A percentile compares a stretch with the other conserved stretches of the same genome.
These are phyloP conservation scores for Fusarium sulawesiense DNA, from an alignment of 2,329 filamentous ascomycete species.

Conservation along the genomic window DNA sequence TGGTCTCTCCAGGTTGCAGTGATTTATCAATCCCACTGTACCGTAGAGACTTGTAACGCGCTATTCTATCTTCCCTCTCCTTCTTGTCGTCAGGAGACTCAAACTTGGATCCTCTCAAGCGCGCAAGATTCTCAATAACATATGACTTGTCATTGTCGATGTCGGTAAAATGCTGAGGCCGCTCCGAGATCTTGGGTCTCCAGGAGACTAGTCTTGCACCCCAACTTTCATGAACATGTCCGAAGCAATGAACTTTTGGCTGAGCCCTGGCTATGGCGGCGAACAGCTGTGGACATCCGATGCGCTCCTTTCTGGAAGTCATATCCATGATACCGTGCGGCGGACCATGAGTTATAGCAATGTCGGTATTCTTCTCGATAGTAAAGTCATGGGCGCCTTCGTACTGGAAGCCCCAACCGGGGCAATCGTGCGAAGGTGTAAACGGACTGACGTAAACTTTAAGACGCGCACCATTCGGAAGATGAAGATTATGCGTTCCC, in stretches of 20 bases:
- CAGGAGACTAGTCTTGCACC: slow-evolving; percentile 60
- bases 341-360: slow-evolving; percentile 53
- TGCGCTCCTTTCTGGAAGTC: slow-evolving; percentile 43
- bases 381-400: slow-evolving; percentile 41
- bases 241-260: slow-evolving; percentile 53
- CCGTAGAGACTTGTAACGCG: slow-evolving; percentile 1
- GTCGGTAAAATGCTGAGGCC: slow-evolving; percentile 58
- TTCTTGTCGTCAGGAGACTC: background rate
- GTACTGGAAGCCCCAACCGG: slow-evolving; percentile 60
- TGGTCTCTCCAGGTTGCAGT: background rate
- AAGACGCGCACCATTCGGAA: slow-evolving; percentile 56
- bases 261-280: slow-evolving; percentile 44
- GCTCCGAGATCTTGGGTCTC: slow-evolving; percentile 47
- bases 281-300: slow-evolving; percentile 51
- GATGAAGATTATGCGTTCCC: slow-evolving; percentile 53
- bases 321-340: slow-evolving; percentile 57
- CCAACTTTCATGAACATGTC: slow-evolving; percentile 51
- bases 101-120: background rate
- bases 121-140: slow-evolving; percentile 51
- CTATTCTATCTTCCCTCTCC: background rate
- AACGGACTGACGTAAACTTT: slow-evolving; percentile 60
- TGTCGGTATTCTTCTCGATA: slow-evolving; percentile 44
- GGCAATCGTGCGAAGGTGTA: slow-evolving; percentile 52
- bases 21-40: slow-evolving; percentile 4
- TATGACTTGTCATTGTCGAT: slow-evolving; percentile 59